A percentile compares a stretch with the other conserved stretches of the same genome.
phyloP scores from a whole-genome alignment of 805 yeast genomes.

The Metschnikowia cerradonensis region DNA sequence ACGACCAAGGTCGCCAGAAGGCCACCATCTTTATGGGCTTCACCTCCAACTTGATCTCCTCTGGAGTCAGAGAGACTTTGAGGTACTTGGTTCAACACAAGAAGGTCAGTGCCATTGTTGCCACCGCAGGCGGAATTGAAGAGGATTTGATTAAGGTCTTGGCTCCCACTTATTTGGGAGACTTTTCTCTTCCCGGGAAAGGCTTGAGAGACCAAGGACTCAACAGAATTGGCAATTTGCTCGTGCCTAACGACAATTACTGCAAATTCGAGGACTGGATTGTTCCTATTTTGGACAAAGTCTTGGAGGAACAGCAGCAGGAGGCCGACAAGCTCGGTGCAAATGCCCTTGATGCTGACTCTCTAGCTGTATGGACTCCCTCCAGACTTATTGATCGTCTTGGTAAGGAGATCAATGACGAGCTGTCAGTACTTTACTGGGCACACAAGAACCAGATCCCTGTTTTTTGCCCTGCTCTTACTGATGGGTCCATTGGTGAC shows the following conservation, averaged over 20 bases:
- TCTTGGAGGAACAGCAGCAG: slow-evolving; percentile 84
- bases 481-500: slow-evolving; percentile 98
- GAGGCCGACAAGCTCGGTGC: slow-evolving; percentile 49
- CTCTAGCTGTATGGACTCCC: slow-evolving; percentile 86
- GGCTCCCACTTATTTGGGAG: slow-evolving; percentile 96
- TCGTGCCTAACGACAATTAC: slow-evolving; percentile 97
- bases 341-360: slow-evolving; percentile 57
- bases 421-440: slow-evolving; percentile 92
- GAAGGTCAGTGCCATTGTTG: slow-evolving; percentile 90
- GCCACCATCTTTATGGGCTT: slow-evolving; percentile 93
- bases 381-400: slow-evolving; percentile 86
- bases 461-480: slow-evolving; percentile 92
- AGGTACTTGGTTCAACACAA: slow-evolving; percentile 88
- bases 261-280: slow-evolving; percentile 99
- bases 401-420: slow-evolving; percentile 94
- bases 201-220: slow-evolving; percentile 88
- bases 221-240: slow-evolving; percentile 94
- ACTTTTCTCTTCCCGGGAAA: slow-evolving; percentile 76
- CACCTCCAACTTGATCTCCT: slow-evolving; percentile 92
- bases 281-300: slow-evolving; percentile 83
- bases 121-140: slow-evolving; percentile 98
- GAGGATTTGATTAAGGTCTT: slow-evolving; percentile 95
- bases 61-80: slow-evolving; percentile 89
- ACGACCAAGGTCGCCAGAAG: slow-evolving; percentile 72
- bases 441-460: slow-evolving; percentile 97